These are phyloP conservation scores for Kwoniella mangroviensis DNA, from an alignment of 768 basidiomycete species.

Conservation along the genomic window DNA sequence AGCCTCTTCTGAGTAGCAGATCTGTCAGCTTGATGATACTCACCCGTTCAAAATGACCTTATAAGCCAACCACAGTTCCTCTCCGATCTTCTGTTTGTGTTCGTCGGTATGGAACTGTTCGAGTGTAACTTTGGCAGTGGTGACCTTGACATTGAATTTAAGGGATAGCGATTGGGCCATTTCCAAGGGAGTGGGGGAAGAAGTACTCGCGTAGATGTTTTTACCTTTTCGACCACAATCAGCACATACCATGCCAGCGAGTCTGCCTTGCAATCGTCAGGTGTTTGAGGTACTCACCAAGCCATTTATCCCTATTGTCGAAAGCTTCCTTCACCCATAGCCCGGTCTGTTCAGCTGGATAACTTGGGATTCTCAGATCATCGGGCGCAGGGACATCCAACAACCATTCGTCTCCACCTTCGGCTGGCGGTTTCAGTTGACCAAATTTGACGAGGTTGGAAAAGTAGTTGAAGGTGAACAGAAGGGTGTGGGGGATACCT, in stretches of 20 bases:
- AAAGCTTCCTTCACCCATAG: slow-evolving; percentile 8
- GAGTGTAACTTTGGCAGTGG: not conserved
- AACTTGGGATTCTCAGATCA: not conserved
- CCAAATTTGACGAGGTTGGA: slow-evolving; percentile 11
- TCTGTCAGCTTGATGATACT: not conserved
- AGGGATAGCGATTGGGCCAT: not conserved
- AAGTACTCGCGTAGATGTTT: not conserved
- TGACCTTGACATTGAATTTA: not conserved
- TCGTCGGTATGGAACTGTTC: not conserved
- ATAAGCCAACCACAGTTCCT: slow-evolving; percentile 9
- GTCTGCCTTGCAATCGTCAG: no score
- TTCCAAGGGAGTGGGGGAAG: not conserved
- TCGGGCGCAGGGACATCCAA: slow-evolving; percentile 1
- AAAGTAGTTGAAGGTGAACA: slow-evolving; percentile 10
- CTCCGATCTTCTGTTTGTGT: not conserved
- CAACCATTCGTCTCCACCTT: not conserved
- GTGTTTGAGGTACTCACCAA: not conserved
- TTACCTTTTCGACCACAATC: not conserved
- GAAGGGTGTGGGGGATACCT: slow-evolving; percentile 4
- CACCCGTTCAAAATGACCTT: not conserved
- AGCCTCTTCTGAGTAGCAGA: not conserved
- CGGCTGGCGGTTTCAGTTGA: not conserved
- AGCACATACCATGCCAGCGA: not conserved
- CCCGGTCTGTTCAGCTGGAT: slow-evolving; percentile 14
- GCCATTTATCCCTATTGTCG: not conserved